phyloP scores from a whole-genome alignment of 192 early-diverging fungal species.

The Podila epicladia region DNA sequence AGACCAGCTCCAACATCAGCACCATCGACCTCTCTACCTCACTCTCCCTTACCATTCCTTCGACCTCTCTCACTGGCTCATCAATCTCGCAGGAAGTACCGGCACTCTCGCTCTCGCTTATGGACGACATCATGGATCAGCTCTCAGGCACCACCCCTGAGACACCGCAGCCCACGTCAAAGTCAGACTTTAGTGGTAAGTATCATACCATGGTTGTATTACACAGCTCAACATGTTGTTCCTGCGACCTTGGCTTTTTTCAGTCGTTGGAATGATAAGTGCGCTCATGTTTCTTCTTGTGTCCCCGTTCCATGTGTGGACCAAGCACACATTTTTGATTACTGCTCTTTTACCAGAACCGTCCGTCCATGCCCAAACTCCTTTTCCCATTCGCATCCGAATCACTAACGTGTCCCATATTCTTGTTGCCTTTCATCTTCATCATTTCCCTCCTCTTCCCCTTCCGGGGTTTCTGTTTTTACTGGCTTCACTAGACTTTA shows the following conservation, averaged over 20 bases:
- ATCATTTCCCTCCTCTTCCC: neutral
- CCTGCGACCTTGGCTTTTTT: too few species aligned
- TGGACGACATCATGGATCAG: constrained; percentile 47
- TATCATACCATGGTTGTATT: neutral
- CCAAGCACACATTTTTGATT: too few species aligned
- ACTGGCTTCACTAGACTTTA: constrained; percentile 17
- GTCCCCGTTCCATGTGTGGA: too few species aligned
- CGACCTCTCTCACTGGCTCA: neutral
- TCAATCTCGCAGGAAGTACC: neutral
- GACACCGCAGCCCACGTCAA: constrained; percentile 19
- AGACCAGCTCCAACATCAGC: constrained; percentile 8
- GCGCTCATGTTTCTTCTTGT: too few species aligned
- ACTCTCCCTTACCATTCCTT: constrained; percentile 21
- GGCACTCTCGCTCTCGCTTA: constrained; percentile 21
- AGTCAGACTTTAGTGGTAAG: constrained; percentile 21
- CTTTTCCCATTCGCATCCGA: neutral
- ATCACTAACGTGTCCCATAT: neutral
- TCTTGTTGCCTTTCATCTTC: neutral
- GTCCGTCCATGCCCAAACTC: neutral
- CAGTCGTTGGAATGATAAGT: too few species aligned
- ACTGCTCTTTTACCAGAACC: too few species aligned
- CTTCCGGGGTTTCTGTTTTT: neutral
- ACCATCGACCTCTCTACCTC: constrained; percentile 1
- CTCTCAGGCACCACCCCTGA: constrained; percentile 18
- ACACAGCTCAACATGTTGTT: too few species aligned